phyloP scores from a whole-genome alignment of 1,139 yeast genomes.

The Saccharomyces pastorianus region DNA sequence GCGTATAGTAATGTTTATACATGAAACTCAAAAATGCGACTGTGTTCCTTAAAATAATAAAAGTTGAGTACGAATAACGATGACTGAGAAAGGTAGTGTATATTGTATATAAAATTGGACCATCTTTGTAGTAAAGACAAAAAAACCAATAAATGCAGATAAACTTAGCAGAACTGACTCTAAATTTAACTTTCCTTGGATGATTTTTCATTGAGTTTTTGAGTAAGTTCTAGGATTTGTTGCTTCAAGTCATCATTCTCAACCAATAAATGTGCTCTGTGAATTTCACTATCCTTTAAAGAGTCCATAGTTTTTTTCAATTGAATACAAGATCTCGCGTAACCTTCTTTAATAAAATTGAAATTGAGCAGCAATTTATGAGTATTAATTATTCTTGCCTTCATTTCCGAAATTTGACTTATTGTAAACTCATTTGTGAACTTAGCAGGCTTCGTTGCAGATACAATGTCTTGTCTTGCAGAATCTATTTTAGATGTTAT shows the following conservation, averaged over 20 bases:
- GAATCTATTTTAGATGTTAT: constrained; percentile 1
- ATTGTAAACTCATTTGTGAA: constrained; percentile 17
- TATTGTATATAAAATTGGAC: neutral
- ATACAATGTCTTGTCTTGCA: constrained; percentile 4
- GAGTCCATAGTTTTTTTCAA: constrained; percentile 29
- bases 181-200: neutral
- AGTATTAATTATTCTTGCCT: constrained; percentile 28
- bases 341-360: constrained; percentile 29
- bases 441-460: constrained; percentile 6
- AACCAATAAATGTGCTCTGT: constrained; percentile 28
- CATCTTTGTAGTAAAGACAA: neutral
- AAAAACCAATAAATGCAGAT: neutral
- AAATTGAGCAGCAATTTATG: constrained; percentile 29
- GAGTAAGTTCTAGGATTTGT: constrained; percentile 7
- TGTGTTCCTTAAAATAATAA: neutral
- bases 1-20: neutral
- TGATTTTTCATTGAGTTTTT: neutral
- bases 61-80: neutral
- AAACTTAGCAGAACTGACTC: neutral
- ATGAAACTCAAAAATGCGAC: neutral
- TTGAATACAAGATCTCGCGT: constrained; percentile 29
- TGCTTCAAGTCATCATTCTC: constrained; percentile 26
- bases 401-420: constrained; percentile 24
- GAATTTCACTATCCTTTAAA: constrained; percentile 32
- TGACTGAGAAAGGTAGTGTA: neutral